A percentile compares a stretch with the other conserved stretches of the same genome.
Conservation (phyloP, 2,329 filamentous ascomycete genomes). For the Sarocladiaceae sp. region DNA sequence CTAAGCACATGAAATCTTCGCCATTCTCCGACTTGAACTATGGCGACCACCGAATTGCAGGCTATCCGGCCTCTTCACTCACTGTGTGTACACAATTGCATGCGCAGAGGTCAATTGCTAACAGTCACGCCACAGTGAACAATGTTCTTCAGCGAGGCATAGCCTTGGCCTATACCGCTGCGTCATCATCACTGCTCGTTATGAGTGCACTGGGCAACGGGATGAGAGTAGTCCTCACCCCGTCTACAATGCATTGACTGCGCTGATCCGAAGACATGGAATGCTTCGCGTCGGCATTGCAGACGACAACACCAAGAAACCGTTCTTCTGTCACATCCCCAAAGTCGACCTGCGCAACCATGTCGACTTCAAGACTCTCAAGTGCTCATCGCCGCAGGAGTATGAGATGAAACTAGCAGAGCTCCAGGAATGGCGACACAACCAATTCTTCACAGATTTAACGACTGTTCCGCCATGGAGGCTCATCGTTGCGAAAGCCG, state of each 20-base stretch:
- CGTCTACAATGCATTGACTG: conserved; percentile 33
- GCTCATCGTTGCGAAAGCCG: conserved; percentile 30
- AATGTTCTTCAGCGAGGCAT: conserved; percentile 42
- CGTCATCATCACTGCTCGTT: conserved; percentile 42
- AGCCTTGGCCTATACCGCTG: conserved; percentile 42
- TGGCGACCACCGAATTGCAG: conserved; percentile 1
- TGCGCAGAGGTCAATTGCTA: conserved; percentile 21
- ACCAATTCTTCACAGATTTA: conserved; percentile 36
- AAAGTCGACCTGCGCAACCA: conserved; percentile 39
- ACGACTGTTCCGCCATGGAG: conserved; percentile 42
- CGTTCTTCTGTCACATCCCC: conserved; percentile 36
- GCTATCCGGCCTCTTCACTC: conserved; percentile 21
- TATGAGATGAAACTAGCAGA: conserved; percentile 27
- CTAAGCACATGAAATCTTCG: no score
- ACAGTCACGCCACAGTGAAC: conserved; percentile 30
- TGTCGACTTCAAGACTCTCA: conserved; percentile 29
- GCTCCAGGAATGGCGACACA: conserved; percentile 34
- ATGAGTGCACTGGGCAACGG: conserved; percentile 19
- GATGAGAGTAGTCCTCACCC: conserved; percentile 11
- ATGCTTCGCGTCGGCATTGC: conserved; percentile 45
- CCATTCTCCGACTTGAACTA: no score
- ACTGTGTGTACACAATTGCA: conserved; percentile 16
- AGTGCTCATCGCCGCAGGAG: conserved; percentile 17
- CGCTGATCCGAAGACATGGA: conserved; percentile 38
- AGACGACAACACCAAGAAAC: conserved; percentile 34